phyloP scores from a whole-genome alignment of 192 early-diverging fungal species.

The Rhizoclosmatium sp. region DNA sequence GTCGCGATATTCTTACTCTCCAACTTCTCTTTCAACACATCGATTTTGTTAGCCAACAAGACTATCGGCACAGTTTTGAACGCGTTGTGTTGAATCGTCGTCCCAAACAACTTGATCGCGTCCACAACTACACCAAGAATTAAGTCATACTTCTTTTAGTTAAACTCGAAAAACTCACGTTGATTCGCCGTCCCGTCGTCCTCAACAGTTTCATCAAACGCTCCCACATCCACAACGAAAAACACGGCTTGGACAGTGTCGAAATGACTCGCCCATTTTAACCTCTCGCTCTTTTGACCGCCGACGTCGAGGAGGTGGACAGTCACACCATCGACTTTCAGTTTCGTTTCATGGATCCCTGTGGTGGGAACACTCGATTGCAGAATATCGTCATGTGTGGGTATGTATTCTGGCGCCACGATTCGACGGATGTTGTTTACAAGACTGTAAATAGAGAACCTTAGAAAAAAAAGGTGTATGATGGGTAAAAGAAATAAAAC shows the following conservation, averaged over 20 bases:
- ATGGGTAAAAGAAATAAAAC: no score
- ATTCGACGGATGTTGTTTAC: not conserved
- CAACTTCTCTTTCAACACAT: conserved; percentile 67
- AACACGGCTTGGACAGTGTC: conserved; percentile 65
- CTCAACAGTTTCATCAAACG: conserved; percentile 59
- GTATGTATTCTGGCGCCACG: not conserved
- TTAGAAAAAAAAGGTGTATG: no score
- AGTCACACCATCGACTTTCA: not conserved
- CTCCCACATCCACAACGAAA: conserved; percentile 60
- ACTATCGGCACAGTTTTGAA: conserved; percentile 60
- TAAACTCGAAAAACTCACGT: conserved; percentile 7
- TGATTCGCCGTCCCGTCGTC: conserved; percentile 60
- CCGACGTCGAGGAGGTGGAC: conserved; percentile 84
- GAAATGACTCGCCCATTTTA: conserved; percentile 90
- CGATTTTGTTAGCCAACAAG: conserved; percentile 72
- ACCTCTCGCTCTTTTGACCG: conserved; percentile 84
- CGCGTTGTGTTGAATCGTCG: conserved; percentile 51
- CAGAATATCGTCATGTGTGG: conserved; percentile 18
- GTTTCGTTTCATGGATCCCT: not conserved
- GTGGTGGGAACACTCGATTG: not conserved
- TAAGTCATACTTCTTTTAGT: no score
- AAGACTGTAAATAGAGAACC: no score
- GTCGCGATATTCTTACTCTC: conserved; percentile 49
- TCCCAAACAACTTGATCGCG: conserved; percentile 43
- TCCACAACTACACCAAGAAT: conserved; percentile 40